Evolutionary conservation across 2,329 filamentous ascomycete species (phyloP).

Genomic region (Exophiala aquamarina): DNA sequence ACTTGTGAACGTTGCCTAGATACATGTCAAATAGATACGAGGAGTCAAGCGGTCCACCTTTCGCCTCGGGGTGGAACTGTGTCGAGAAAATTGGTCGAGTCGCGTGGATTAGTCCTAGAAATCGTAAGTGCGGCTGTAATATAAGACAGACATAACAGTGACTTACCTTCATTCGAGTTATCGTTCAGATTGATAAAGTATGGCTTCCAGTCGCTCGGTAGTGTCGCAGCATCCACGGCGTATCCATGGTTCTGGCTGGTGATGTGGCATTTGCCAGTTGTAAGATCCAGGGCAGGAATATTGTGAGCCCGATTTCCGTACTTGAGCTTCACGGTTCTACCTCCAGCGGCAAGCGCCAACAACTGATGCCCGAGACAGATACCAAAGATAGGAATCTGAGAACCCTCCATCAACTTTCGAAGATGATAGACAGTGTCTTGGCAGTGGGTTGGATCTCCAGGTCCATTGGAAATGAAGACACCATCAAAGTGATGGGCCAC

Average conservation of each 20-base stretch:
- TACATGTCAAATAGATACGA: slow-evolving; percentile 97
- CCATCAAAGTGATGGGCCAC: slow-evolving; percentile 96
- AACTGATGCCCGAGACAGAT: slow-evolving; percentile 98
- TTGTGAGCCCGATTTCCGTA: slow-evolving; percentile 99
- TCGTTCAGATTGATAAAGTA: slow-evolving; percentile 99
- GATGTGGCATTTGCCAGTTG: slow-evolving; percentile 96
- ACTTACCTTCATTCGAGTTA: slow-evolving; percentile 82
- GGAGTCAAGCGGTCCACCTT: slow-evolving; percentile 94
- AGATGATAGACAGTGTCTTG: slow-evolving; percentile 93
- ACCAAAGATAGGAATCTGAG: slow-evolving; percentile 90
- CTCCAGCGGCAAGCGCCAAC: slow-evolving; percentile 83
- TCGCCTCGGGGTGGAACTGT: slow-evolving; percentile 98
- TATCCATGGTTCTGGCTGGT: slow-evolving; percentile 99
- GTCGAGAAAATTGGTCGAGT: slow-evolving; percentile 96
- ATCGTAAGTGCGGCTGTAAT: slow-evolving; percentile 13
- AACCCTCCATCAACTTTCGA: slow-evolving; percentile 83
- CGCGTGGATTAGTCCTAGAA: slow-evolving; percentile 80
- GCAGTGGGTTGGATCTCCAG: slow-evolving; percentile 96
- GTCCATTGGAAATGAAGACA: slow-evolving; percentile 98
- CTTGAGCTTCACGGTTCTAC: slow-evolving; percentile 93
- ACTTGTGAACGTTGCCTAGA: slow-evolving; percentile 81
- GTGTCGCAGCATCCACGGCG: slow-evolving; percentile 80
- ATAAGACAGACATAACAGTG: background rate
- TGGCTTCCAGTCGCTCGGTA: slow-evolving; percentile 87
- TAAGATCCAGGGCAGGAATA: slow-evolving; percentile 91